Conservation (phyloP, 2,329 filamentous ascomycete genomes). For the Hortaea werneckii region DNA sequence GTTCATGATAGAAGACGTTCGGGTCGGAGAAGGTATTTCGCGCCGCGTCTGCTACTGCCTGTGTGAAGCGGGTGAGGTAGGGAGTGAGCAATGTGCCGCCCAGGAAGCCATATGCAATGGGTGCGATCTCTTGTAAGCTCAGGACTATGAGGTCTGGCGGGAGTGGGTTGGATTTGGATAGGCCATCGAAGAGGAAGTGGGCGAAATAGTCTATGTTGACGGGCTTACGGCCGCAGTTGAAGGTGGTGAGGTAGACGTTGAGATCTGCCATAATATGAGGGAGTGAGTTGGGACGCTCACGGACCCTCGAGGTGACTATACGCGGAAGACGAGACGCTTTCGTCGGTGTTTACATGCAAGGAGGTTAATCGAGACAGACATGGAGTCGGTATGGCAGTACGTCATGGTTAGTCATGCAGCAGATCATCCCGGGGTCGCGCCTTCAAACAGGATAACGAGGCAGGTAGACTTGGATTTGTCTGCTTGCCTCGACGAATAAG, state of each 20-base stretch:
- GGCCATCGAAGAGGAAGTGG: constrained; percentile 40
- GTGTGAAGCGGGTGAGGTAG: constrained; percentile 62
- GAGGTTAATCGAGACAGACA: no score
- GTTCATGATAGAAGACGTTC: constrained; percentile 53
- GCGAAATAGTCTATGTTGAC: constrained; percentile 64
- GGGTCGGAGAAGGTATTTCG: constrained; percentile 50
- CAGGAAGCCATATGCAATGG: constrained; percentile 73
- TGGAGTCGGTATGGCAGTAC: no score
- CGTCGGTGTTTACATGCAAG: no score
- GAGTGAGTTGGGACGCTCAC: no score
- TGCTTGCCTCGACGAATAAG: no score
- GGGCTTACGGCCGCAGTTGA: constrained; percentile 70
- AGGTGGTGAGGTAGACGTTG: constrained; percentile 70
- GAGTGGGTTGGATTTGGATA: constrained; percentile 27
- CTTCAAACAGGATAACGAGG: no score
- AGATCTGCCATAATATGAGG: constrained; percentile 33
- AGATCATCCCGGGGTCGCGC: no score
- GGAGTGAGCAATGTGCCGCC: constrained; percentile 68
- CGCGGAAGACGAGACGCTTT: no score
- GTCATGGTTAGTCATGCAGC: no score
- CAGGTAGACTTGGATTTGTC: no score
- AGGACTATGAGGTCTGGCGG: constrained; percentile 59
- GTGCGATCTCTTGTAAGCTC: constrained; percentile 78
- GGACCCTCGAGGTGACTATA: no score
- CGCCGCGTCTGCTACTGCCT: constrained; percentile 45